Evolutionary conservation across 257 asterid genomes (phyloP).

Genomic region (Parsonsia alboflavescens): DNA sequence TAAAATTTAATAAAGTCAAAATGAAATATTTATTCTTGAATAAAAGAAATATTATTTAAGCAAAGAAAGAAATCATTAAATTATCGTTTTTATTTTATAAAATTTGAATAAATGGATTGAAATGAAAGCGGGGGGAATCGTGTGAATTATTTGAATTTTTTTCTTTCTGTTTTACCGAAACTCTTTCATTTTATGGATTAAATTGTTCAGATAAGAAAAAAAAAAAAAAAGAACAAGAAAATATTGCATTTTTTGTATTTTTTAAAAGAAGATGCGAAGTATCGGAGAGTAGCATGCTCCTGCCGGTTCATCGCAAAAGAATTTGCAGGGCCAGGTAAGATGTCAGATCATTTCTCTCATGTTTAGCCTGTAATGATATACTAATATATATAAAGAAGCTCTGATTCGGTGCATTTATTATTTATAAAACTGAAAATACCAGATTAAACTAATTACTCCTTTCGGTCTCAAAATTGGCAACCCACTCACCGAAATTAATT

Average conservation of each 20-base stretch:
- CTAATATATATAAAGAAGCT: slow-evolving; percentile 15
- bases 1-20: too few species aligned
- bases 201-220: too few species aligned
- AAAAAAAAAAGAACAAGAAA: not conserved
- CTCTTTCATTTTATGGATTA: too few species aligned
- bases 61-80: too few species aligned
- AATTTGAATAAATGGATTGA: too few species aligned
- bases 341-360: slow-evolving; percentile 22
- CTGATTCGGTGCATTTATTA: slow-evolving; percentile 28
- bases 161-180: too few species aligned
- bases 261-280: not conserved
- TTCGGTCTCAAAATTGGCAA: not conserved
- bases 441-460: slow-evolving; percentile 14
- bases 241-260: not conserved
- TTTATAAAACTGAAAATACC: slow-evolving; percentile 16
- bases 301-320: slow-evolving; percentile 13
- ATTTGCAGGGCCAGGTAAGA: slow-evolving; percentile 32
- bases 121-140: too few species aligned
- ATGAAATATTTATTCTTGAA: too few species aligned
- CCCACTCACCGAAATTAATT: slow-evolving; percentile 19
- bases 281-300: slow-evolving; percentile 16
- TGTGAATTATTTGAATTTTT: too few species aligned
- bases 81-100: too few species aligned
- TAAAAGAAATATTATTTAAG: too few species aligned
- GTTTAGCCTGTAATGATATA: slow-evolving; percentile 7